Percentiles rank a stretch among this genome's conserved stretches.
These are phyloP conservation scores for Sporisorium iseilematis-ciliati DNA, from an alignment of 1,284 basidiomycete species.

Conservation along the genomic window DNA sequence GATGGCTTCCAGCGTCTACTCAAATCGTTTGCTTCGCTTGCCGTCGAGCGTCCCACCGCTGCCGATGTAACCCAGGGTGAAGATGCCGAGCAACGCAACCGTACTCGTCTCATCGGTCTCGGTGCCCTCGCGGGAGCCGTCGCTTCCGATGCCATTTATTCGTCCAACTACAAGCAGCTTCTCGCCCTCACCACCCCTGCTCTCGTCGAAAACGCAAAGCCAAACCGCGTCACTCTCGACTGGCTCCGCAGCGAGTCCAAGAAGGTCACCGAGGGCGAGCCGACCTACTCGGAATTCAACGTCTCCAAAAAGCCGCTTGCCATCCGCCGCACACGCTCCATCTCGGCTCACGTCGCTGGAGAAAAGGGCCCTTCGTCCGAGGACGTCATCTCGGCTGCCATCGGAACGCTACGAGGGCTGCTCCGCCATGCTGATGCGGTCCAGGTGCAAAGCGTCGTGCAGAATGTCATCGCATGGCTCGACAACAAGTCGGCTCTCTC, in stretches of 20 bases:
- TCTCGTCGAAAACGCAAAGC: constrained; percentile 79
- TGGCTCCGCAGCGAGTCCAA: constrained; percentile 78
- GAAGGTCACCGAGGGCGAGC: constrained; percentile 77
- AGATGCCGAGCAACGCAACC: constrained; percentile 69
- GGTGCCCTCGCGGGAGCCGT: constrained; percentile 84
- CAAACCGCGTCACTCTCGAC: constrained; percentile 74
- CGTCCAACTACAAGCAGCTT: constrained; percentile 82
- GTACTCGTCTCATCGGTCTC: constrained; percentile 86
- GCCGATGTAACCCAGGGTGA: constrained; percentile 29
- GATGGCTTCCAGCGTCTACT: constrained; percentile 76
- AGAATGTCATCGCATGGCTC: constrained; percentile 74
- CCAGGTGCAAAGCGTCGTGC: constrained; percentile 79
- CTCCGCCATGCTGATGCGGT: constrained; percentile 81
- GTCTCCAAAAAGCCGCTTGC: constrained; percentile 79
- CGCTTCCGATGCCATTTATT: constrained; percentile 86
- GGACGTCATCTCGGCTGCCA: constrained; percentile 81
- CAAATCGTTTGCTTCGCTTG: constrained; percentile 77
- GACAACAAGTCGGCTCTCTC: constrained; percentile 50
- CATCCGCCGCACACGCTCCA: constrained; percentile 84
- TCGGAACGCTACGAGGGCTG: constrained; percentile 80
- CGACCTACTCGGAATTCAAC: constrained; percentile 77
- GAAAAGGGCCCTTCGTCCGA: constrained; percentile 82
- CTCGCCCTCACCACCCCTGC: constrained; percentile 80
- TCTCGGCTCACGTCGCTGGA: constrained; percentile 86
- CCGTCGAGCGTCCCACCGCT: constrained; percentile 50